These are phyloP conservation scores for Cytospora chrysosperma DNA, from an alignment of 2,329 filamentous ascomycete species.

Conservation along the genomic window DNA sequence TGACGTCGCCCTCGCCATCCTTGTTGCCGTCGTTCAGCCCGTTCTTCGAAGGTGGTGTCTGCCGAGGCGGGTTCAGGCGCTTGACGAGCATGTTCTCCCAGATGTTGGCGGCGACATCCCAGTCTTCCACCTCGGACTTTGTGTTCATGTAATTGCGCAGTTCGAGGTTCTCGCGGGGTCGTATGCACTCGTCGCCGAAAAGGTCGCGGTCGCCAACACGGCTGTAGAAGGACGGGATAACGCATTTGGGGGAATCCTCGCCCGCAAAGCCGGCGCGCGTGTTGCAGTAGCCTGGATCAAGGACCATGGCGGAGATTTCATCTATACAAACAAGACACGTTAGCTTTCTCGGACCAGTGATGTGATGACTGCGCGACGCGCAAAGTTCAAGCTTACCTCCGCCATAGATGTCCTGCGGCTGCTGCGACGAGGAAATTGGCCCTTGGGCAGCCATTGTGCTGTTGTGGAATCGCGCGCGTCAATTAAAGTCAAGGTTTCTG, in stretches of 20 bases:
- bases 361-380: slow-evolving; percentile 16
- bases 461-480: not conserved
- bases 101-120: slow-evolving; percentile 84
- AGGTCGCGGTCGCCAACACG: slow-evolving; percentile 56
- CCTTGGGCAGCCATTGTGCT: slow-evolving; percentile 53
- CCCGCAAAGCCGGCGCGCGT: slow-evolving; percentile 95
- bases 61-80: slow-evolving; percentile 75
- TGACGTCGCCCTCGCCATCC: slow-evolving; percentile 59
- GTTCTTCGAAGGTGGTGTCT: slow-evolving; percentile 70
- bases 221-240: slow-evolving; percentile 89
- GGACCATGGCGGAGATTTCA: slow-evolving; percentile 94
- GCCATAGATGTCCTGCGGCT: slow-evolving; percentile 63
- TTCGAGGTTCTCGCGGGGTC: slow-evolving; percentile 72
- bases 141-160: slow-evolving; percentile 89
- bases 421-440: slow-evolving; percentile 52
- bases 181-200: slow-evolving; percentile 89
- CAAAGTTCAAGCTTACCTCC: slow-evolving; percentile 48
- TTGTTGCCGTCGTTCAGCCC: slow-evolving; percentile 71
- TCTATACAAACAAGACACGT: slow-evolving; percentile 52
- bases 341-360: slow-evolving; percentile 26
- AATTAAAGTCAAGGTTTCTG: not conserved
- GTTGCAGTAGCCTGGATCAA: slow-evolving; percentile 89
- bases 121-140: slow-evolving; percentile 91
- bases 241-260: slow-evolving; percentile 93
- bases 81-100: slow-evolving; percentile 94